phyloP scores from a whole-genome alignment of 495 filamentous ascomycete species.

The Penicillium dipodomyicola region DNA sequence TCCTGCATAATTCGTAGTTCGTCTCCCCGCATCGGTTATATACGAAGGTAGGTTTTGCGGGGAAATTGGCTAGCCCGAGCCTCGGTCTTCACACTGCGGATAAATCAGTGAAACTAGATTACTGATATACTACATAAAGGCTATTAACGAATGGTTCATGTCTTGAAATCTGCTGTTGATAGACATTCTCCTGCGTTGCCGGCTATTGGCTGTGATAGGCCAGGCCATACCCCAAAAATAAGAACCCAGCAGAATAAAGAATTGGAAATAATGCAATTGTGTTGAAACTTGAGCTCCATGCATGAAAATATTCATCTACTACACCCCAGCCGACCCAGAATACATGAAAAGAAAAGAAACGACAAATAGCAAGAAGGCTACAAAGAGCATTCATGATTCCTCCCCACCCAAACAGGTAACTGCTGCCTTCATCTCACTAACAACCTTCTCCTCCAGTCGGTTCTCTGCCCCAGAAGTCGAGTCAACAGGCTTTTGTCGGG shows the following conservation, averaged over 20 bases:
- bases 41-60: slow-evolving; percentile 7
- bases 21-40: slow-evolving; percentile 33
- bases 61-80: slow-evolving; percentile 13
- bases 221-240: neutral
- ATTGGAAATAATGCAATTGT: neutral
- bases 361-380: slow-evolving; percentile 18
- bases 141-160: neutral
- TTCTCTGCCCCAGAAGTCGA: slow-evolving; percentile 47
- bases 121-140: neutral
- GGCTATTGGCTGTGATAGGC: too few relatives aligned
- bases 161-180: too few relatives aligned
- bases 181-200: too few relatives aligned
- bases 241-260: slow-evolving; percentile 1
- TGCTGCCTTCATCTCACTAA: slow-evolving; percentile 57
- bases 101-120: neutral
- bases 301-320: slow-evolving; percentile 13
- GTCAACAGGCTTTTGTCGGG: slow-evolving; percentile 47
- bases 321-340: slow-evolving; percentile 22
- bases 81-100: slow-evolving; percentile 2
- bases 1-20: slow-evolving; percentile 1
- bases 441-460: slow-evolving; percentile 69
- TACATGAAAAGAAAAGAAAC: slow-evolving; percentile 9
- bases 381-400: slow-evolving; percentile 33
- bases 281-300: slow-evolving; percentile 14
- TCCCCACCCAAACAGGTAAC: slow-evolving; percentile 42